Base-by-base conservation (phyloP, 108 stramenopile genomes). In the Craspedostauros australis region DNA sequence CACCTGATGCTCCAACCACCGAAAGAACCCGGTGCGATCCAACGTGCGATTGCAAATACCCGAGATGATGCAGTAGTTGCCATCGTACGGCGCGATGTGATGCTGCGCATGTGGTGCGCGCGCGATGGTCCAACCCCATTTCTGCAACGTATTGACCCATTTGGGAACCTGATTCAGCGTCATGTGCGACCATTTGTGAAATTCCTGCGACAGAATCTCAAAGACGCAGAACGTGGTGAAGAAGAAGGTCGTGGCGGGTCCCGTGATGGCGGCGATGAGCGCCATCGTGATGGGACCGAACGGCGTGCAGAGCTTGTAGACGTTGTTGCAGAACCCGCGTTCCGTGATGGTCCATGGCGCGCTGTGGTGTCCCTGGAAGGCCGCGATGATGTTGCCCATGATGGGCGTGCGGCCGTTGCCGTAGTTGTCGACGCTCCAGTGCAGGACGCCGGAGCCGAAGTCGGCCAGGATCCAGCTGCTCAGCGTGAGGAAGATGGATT, bases 361-460 rank as follows among this genome's bases (percentile, higher is more conserved):
- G 5, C 72, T 73, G 62, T 96, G 95, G 60, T 96, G 95, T 5
- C 95, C 95, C 39, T 96, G 95, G 61, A 96, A 96, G 8, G 95
- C 95, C 22, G 86, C 92, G 68, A 94, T 94, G 27, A 96, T 92
- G 25, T 77, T 64, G 41, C 95, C 95, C 73, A 94, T 88, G 21
- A 96, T 64, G 0, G 95, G 95, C 12, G 95, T 96, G 19, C 77
- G 52, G 1, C 81, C 81, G 53, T 91, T 87, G 20, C 95, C 95
- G 54, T 96, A 96, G 58, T 96, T 96, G 68, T 96, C 95, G n/a
- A 94, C 93, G 24, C 79, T 70, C 92, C 92, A 96, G 68, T 96
- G 95, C 23, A 96, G 62, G 8, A 96, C 69, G 2, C 95, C 95
- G 28, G 77, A 75, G 11, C 90, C 89, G 23, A 94, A 70, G 57